Percentiles rank a stretch among this genome's conserved stretches.
Conservation (phyloP, 345 rosid species). For the Euphorbia peplus region DNA sequence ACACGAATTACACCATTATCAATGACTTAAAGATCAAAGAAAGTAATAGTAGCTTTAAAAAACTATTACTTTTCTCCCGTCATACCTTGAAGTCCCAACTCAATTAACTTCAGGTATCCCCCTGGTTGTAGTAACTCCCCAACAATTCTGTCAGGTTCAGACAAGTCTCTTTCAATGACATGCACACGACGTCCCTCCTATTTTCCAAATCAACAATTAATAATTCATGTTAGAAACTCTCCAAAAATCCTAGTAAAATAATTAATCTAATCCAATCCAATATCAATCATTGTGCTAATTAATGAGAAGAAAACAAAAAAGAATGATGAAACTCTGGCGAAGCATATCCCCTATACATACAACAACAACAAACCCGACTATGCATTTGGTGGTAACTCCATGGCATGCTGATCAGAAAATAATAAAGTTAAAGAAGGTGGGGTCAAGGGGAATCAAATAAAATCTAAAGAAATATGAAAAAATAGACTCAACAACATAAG, state of each 20-base stretch:
- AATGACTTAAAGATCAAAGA: background rate
- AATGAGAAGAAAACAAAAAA: background rate
- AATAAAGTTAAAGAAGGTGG: background rate
- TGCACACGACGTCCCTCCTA: slow-evolving; percentile 34
- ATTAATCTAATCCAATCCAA: background rate
- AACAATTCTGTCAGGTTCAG: slow-evolving; percentile 38
- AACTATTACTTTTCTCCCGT: background rate
- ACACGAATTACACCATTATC: background rate
- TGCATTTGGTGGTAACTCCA: background rate
- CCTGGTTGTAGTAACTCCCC: slow-evolving; percentile 37
- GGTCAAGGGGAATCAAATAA: slow-evolving; percentile 1
- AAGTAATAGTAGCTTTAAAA: background rate
- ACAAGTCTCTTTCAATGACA: slow-evolving; percentile 35
- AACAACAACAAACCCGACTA: background rate
- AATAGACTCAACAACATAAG: background rate
- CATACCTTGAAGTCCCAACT: slow-evolving; percentile 33
- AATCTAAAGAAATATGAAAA: background rate
- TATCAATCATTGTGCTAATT: background rate
- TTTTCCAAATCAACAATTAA: slow-evolving; percentile 2
- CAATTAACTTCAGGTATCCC: slow-evolving; percentile 31
- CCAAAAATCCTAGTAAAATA: background rate
- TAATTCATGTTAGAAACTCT: background rate
- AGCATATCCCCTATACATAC: background rate
- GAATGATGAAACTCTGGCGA: background rate
- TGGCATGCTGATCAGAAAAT: background rate